A percentile compares a stretch with the other conserved stretches of the same genome.
Conservation (phyloP, 306 rosid species). For the Casuarina glauca region DNA sequence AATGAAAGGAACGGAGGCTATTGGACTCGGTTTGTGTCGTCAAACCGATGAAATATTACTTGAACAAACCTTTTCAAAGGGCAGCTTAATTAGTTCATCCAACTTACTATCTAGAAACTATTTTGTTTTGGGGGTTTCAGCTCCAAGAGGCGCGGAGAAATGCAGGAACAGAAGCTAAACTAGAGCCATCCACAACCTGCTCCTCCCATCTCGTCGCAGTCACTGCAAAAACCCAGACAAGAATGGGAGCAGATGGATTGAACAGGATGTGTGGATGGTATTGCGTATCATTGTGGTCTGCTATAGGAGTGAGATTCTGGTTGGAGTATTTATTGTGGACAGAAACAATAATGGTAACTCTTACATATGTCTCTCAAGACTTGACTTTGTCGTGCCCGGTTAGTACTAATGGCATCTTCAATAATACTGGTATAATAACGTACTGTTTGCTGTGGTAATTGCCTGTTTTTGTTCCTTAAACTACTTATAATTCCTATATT, state of each 20-base stretch:
- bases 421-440: conserved; percentile 18
- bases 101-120: not conserved
- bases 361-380: conserved; percentile 35
- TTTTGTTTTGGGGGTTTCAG: conserved; percentile 39
- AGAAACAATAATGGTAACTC: conserved; percentile 31
- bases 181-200: conserved; percentile 39
- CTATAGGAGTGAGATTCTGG: conserved; percentile 32
- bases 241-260: conserved; percentile 48
- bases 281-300: conserved; percentile 47
- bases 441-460: conserved; percentile 29
- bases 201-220: conserved; percentile 39
- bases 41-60: not conserved
- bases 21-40: conserved; percentile 69
- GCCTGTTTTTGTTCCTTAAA: conserved; percentile 12
- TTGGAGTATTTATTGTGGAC: conserved; percentile 32
- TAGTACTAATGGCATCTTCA: conserved; percentile 26
- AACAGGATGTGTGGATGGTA: conserved; percentile 49
- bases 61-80: not conserved
- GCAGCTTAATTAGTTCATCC: not conserved
- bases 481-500: not conserved
- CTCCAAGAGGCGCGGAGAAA: conserved; percentile 87
- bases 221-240: conserved; percentile 18
- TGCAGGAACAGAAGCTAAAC: conserved; percentile 74
- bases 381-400: conserved; percentile 30
- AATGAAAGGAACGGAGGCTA: conserved; percentile 94